A percentile compares a stretch with the other conserved stretches of the same genome.
These are phyloP conservation scores for Pseudogymnoascus destructans DNA, from an alignment of 2,329 filamentous ascomycete species.

Conservation along the genomic window DNA sequence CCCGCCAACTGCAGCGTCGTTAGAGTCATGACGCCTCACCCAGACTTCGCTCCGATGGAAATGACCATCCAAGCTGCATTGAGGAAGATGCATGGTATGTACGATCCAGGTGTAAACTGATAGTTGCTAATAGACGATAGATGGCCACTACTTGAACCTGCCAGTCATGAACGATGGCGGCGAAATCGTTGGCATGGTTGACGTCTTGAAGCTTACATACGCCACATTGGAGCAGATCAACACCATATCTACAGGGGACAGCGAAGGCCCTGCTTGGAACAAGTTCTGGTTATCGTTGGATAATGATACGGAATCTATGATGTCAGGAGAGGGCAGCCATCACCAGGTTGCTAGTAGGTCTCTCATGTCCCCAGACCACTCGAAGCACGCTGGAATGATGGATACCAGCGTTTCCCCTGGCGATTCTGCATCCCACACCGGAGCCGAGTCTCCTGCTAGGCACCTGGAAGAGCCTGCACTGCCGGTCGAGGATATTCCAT, in stretches of 20 bases:
- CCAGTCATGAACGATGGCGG: constrained; percentile 96
- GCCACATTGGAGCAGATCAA: constrained; percentile 97
- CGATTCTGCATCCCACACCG: constrained; percentile 88
- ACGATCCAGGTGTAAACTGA: constrained; percentile 9
- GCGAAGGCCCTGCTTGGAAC: constrained; percentile 95
- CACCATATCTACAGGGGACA: constrained; percentile 78
- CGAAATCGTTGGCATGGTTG: constrained; percentile 98
- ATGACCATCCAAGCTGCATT: constrained; percentile 98
- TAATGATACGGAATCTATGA: constrained; percentile 87
- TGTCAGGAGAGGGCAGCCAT: constrained; percentile 79
- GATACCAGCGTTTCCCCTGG: constrained; percentile 78
- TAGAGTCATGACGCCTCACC: constrained; percentile 96
- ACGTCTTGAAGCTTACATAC: constrained; percentile 95
- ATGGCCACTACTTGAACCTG: constrained; percentile 95
- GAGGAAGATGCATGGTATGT: constrained; percentile 94
- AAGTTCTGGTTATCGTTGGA: constrained; percentile 98
- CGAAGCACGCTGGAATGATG: constrained; percentile 51
- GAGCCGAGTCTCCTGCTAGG: constrained; percentile 57
- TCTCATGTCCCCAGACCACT: constrained; percentile 67
- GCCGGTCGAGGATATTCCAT: constrained; percentile 58
- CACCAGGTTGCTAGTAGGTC: constrained; percentile 57
- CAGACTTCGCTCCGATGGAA: constrained; percentile 95
- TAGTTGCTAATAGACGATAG: constrained; percentile 33
- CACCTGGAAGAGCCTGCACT: constrained; percentile 38
- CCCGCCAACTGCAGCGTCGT: constrained; percentile 93